Percentiles rank a stretch among this genome's conserved stretches.
These are phyloP conservation scores for Trichosporon coremiiforme DNA, from an alignment of 1,284 basidiomycete species.

Conservation along the genomic window DNA sequence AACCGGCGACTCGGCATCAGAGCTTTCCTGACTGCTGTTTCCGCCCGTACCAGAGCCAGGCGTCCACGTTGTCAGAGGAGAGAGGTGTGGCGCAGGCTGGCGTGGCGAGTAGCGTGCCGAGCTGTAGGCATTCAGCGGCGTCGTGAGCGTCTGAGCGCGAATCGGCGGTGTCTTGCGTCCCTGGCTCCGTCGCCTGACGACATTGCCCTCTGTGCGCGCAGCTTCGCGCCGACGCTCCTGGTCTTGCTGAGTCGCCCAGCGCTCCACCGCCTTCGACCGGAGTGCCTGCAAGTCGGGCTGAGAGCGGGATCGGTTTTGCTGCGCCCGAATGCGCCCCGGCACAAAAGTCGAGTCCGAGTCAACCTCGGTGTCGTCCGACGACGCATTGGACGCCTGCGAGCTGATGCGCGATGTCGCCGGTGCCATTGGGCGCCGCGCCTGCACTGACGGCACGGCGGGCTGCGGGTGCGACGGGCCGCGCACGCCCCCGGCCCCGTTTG, in stretches of 20 bases:
- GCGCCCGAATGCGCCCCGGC: constrained; percentile 31
- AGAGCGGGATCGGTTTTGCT: constrained; percentile 38
- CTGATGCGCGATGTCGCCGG: background rate
- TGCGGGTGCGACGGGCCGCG: constrained; percentile 12
- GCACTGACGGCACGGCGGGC: background rate
- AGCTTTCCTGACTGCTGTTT: constrained; percentile 8
- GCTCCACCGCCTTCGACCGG: constrained; percentile 40
- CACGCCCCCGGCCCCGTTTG: background rate
- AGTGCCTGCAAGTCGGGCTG: constrained; percentile 50
- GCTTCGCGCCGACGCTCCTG: constrained; percentile 23
- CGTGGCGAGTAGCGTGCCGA: constrained; percentile 6
- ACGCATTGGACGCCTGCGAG: constrained; percentile 18
- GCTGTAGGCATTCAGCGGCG: background rate
- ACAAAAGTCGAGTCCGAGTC: constrained; percentile 46
- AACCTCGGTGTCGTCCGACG: constrained; percentile 39
- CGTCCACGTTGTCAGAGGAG: constrained; percentile 12
- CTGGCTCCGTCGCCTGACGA: constrained; percentile 27
- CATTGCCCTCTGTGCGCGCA: constrained; percentile 4
- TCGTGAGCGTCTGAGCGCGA: constrained; percentile 9
- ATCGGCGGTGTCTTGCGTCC: constrained; percentile 35
- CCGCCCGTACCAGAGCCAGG: background rate
- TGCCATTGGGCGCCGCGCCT: background rate
- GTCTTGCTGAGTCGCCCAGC: constrained; percentile 36
- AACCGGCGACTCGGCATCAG: constrained; percentile 36
- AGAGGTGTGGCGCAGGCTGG: constrained; percentile 1